phyloP scores from a whole-genome alignment of 805 yeast genomes.

The Ogataea kodamae region DNA sequence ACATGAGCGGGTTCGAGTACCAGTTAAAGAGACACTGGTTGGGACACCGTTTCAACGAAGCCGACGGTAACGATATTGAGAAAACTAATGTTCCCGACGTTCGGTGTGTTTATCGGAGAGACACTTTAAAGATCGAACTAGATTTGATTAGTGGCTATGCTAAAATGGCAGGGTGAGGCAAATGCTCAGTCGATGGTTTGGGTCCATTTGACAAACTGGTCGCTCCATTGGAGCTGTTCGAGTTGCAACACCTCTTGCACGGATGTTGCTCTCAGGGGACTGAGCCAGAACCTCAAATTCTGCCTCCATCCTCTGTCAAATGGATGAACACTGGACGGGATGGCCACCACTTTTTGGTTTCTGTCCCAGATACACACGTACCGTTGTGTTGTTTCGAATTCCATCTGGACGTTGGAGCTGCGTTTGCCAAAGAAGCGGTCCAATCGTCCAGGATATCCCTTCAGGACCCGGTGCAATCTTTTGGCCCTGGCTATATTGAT shows the following conservation, averaged over 20 bases:
- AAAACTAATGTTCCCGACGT: conserved; percentile 94
- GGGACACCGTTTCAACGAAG: conserved; percentile 67
- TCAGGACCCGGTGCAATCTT: neutral
- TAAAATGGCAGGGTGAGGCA: conserved; percentile 3
- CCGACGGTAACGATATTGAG: conserved; percentile 83
- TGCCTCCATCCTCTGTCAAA: conserved; percentile 36
- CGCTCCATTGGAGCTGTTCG: neutral
- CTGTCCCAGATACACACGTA: conserved; percentile 43
- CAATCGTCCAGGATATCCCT: conserved; percentile 6
- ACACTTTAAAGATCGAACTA: conserved; percentile 68
- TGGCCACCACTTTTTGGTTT: neutral
- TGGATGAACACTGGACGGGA: conserved; percentile 28
- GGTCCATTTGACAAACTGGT: neutral
- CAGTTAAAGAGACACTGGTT: conserved; percentile 88
- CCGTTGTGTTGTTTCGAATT: conserved; percentile 28
- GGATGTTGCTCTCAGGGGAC: conserved; percentile 4
- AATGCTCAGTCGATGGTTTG: neutral
- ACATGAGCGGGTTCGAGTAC: conserved; percentile 92
- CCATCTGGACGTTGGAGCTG: conserved; percentile 1
- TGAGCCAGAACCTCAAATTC: conserved; percentile 35
- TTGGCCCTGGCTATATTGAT: conserved; percentile 18
- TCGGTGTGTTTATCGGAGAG: conserved; percentile 78
- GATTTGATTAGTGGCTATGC: conserved; percentile 65
- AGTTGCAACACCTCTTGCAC: neutral
- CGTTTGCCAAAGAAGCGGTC: conserved; percentile 12